Evolutionary conservation across 805 yeast species (phyloP).

Genomic region (Maudiozyma turicensis): DNA sequence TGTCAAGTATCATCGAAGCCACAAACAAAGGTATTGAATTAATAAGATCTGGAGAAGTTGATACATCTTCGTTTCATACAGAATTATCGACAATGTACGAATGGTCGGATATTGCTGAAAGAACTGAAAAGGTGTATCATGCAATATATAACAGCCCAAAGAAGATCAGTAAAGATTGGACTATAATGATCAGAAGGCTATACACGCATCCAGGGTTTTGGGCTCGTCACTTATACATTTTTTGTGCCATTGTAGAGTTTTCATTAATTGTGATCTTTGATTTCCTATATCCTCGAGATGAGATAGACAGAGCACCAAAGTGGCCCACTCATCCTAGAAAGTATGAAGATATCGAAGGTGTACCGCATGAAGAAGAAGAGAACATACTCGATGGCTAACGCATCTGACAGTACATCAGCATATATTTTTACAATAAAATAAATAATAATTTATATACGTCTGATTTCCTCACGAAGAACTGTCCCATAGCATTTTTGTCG

Average conservation of each 20-base stretch:
- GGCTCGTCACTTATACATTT: slow-evolving; percentile 76
- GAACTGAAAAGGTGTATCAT: slow-evolving; percentile 79
- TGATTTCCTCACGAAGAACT: too few relatives aligned
- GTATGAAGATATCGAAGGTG: not conserved
- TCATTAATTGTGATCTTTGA: slow-evolving; percentile 56
- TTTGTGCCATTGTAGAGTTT: slow-evolving; percentile 75
- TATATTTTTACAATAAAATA: too few relatives aligned
- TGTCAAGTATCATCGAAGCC: slow-evolving; percentile 65
- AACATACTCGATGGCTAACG: not conserved
- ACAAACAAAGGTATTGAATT: slow-evolving; percentile 59
- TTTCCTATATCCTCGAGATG: slow-evolving; percentile 53
- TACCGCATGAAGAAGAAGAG: not conserved
- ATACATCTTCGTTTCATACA: slow-evolving; percentile 68
- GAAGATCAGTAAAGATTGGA: slow-evolving; percentile 41
- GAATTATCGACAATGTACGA: slow-evolving; percentile 77
- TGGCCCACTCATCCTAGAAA: slow-evolving; percentile 48
- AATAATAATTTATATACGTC: too few relatives aligned
- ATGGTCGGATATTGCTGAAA: slow-evolving; percentile 79
- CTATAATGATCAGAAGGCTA: slow-evolving; percentile 51
- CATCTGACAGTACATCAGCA: too few relatives aligned
- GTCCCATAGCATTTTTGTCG: too few relatives aligned
- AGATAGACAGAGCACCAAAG: slow-evolving; percentile 67
- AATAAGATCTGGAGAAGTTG: slow-evolving; percentile 47
- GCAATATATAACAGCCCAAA: slow-evolving; percentile 30
- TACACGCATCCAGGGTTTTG: slow-evolving; percentile 54